Conservation (phyloP, 371 early-diverging fungal species). For the Mucor piriformis region DNA sequence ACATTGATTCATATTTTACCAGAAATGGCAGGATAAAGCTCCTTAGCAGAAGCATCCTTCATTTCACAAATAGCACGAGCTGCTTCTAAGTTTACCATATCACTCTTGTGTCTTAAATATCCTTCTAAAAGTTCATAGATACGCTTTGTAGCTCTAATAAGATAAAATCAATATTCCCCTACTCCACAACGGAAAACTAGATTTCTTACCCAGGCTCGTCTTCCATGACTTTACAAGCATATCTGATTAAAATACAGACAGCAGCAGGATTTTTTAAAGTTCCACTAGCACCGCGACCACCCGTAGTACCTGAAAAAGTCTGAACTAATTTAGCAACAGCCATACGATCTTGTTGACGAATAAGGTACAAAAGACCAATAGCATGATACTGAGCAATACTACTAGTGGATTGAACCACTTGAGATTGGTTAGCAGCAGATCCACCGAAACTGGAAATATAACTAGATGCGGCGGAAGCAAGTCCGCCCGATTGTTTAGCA, state of each 20-base stretch:
- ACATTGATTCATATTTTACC: constrained; percentile 2
- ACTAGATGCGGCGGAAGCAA: constrained; percentile 53
- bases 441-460: constrained; percentile 62
- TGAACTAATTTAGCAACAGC: constrained; percentile 96
- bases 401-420: constrained; percentile 59
- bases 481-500: constrained; percentile 66
- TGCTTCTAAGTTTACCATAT: constrained; percentile 98
- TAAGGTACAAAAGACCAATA: constrained; percentile 90
- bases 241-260: constrained; percentile 91
- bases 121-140: constrained; percentile 88
- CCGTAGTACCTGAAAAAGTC: constrained; percentile 72
- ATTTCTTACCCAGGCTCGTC: constrained; percentile 75
- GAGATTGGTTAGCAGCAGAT: constrained; percentile 39
- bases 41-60: constrained; percentile 78
- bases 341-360: constrained; percentile 97
- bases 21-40: constrained; percentile 90
- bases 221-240: constrained; percentile 93
- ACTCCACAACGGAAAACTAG: neutral
- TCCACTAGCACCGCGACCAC: constrained; percentile 50
- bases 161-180: neutral
- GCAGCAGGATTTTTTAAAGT: constrained; percentile 85
- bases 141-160: constrained; percentile 64
- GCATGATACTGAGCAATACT: constrained; percentile 97
- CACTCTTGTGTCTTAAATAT: constrained; percentile 91
- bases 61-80: constrained; percentile 95